Base-by-base conservation (phyloP, 352 stramenopile genomes). In the Globisporangium spinosum region DNA sequence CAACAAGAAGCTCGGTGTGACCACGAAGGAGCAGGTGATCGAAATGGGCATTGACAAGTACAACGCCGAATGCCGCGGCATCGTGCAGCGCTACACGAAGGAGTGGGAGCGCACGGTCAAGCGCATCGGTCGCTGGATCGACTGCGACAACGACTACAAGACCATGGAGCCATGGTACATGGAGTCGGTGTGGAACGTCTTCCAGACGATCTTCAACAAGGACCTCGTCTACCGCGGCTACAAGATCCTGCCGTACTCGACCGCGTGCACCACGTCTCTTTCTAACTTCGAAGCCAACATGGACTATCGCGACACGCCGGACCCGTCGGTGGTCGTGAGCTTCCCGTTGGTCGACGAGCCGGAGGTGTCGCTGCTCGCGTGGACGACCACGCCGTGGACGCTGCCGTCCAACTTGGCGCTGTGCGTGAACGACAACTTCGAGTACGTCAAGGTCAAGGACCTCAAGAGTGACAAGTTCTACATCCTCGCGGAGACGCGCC, bases 61-160 rank as follows among this genome's bases (percentile, higher is more conserved):
- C 90, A 99, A 99, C 76, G 92, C 86, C 38, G 97, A 98, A 70
- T 99, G 98, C 79, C 93, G 98, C 53, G 74, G 88, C 66, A 99
- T 99, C 73, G 98, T 99, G 20, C 96, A 91, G 64, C 83, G 98
- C 29, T 99, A 99, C 83, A 99, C 95, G 12, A 96, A 94, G 71
- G 98, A 99, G 87, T 99, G 98, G 98, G 96, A 99, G 79, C 80
- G 77, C 25, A 98, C 98, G 38, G 96, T 99, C 23, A 99, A 96
- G 71, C 89, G 98, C 66, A 91, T 99, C 63, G 98, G 98, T 17
- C 87, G 98, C 57, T 99, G 98, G 98, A 99, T 99, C 77, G 98
- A 99, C 82, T 99, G 98, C 78, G 76, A 99, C 77, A 99, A 99
- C 82, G 98, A 99, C 83, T 99, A 99, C 86, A 99, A 99, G 83